Percentiles rank a stretch among this genome's conserved stretches.
These are phyloP conservation scores for Primulina tabacum DNA, from an alignment of 257 asterid species.

Conservation along the genomic window DNA sequence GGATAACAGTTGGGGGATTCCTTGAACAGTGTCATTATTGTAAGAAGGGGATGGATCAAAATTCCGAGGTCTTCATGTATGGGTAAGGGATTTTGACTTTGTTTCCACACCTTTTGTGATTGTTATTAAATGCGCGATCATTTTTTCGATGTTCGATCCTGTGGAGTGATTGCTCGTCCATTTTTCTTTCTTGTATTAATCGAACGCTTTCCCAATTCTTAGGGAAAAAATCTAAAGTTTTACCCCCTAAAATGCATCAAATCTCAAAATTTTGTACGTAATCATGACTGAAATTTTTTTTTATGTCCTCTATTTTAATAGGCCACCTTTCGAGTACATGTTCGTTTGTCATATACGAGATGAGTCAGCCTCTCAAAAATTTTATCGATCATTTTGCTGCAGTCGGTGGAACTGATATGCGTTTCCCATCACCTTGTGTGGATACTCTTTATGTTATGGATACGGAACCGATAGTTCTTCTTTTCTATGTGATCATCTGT, in stretches of 20 bases:
- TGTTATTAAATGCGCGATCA: neutral
- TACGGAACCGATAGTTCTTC: neutral
- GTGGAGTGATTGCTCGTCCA: neutral
- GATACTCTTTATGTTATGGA: neutral
- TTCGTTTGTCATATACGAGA: too few species aligned
- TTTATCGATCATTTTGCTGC: too few species aligned
- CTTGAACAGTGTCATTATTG: conserved; percentile 47
- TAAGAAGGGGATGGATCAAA: conserved; percentile 35
- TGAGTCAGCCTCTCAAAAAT: neutral
- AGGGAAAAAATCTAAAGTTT: too few species aligned
- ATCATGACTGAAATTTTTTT: neutral
- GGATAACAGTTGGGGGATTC: conserved; percentile 31
- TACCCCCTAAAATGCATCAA: neutral
- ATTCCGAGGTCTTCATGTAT: conserved; percentile 54
- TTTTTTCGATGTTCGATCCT: neutral
- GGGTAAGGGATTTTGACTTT: conserved; percentile 29
- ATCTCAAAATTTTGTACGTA: neutral
- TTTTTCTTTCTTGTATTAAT: neutral
- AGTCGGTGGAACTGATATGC: neutral
- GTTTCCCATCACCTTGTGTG: neutral
- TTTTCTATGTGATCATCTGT: neutral
- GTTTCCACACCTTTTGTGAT: neutral
- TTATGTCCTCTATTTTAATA: neutral
- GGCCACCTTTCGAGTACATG: neutral
- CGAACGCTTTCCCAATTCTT: neutral